Percentiles rank a stretch among this genome's conserved stretches.
Evolutionary conservation across 371 early-diverging fungal genomes (phyloP).

Genomic region (Mortierella sp.): DNA sequence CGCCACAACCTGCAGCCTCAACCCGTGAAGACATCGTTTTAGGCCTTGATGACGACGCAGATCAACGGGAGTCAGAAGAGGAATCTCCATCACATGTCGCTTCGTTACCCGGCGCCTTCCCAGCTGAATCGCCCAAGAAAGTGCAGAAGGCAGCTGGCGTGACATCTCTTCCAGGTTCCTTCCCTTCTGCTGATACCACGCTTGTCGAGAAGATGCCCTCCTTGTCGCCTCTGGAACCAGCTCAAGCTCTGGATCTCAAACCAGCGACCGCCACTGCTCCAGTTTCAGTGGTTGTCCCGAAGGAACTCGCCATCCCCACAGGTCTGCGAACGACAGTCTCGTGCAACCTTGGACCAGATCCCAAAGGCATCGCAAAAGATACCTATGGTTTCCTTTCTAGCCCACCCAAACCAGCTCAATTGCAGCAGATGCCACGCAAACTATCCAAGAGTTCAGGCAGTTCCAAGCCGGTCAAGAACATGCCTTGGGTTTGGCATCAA

Average conservation of each 20-base stretch:
- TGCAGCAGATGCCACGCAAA: slow-evolving; percentile 6
- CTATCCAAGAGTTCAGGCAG: neutral
- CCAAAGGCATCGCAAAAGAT: no score
- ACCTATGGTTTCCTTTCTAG: slow-evolving; percentile 6
- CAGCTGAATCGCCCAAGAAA: no score
- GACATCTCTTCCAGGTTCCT: slow-evolving; percentile 5
- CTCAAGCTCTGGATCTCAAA: no score
- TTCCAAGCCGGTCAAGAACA: slow-evolving; percentile 19
- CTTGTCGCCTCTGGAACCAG: no score
- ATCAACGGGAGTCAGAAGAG: neutral
- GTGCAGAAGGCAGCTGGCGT: neutral
- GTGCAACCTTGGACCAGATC: no score
- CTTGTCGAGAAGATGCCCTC: no score
- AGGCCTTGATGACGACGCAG: slow-evolving; percentile 6
- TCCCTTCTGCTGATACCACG: neutral
- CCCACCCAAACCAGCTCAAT: neutral
- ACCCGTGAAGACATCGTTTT: slow-evolving; percentile 23
- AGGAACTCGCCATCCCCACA: no score
- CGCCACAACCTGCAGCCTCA: neutral
- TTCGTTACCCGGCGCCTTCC: no score
- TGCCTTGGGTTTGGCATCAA: slow-evolving; percentile 50
- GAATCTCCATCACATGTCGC: neutral
- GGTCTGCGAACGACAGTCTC: no score
- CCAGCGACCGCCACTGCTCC: no score
- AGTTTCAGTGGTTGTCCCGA: no score